Evolutionary conservation across 2,329 filamentous ascomycete genomes (phyloP).

Genomic region (Fusarium multiceps): DNA sequence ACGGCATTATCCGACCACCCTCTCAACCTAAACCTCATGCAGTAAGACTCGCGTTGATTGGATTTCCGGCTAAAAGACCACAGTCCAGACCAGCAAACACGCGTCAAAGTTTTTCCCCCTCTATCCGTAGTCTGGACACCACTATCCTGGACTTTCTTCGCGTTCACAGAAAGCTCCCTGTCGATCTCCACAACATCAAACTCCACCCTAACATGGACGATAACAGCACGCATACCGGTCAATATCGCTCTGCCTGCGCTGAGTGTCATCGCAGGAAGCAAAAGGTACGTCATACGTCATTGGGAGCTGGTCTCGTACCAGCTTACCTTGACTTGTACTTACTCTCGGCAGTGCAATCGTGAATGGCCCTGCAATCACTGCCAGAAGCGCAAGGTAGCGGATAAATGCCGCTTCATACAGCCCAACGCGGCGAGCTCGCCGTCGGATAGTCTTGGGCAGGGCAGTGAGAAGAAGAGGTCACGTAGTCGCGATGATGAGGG

Average conservation of each 20-base stretch:
- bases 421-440: conserved; percentile 34
- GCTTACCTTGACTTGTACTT: conserved; percentile 1
- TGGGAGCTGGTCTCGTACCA: neutral
- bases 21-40: neutral
- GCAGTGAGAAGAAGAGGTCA: conserved; percentile 40
- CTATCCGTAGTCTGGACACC: neutral
- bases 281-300: conserved; percentile 47
- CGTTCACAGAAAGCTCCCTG: conserved; percentile 27
- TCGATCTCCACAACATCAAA: conserved; percentile 42
- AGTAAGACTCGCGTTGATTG: neutral
- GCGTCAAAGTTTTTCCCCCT: conserved; percentile 39
- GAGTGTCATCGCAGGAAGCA: conserved; percentile 57
- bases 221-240: conserved; percentile 56
- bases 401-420: conserved; percentile 50
- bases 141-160: conserved; percentile 24
- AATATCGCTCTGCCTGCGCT: conserved; percentile 54
- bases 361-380: conserved; percentile 55
- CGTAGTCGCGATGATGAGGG: conserved; percentile 35
- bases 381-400: conserved; percentile 52
- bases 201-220: conserved; percentile 49
- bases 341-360: conserved; percentile 50
- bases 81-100: conserved; percentile 6
- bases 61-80: neutral
- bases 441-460: conserved; percentile 31
- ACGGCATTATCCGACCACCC: neutral